These are phyloP conservation scores for Malassezia caprae DNA, from an alignment of 1,284 basidiomycete species.

Conservation along the genomic window DNA sequence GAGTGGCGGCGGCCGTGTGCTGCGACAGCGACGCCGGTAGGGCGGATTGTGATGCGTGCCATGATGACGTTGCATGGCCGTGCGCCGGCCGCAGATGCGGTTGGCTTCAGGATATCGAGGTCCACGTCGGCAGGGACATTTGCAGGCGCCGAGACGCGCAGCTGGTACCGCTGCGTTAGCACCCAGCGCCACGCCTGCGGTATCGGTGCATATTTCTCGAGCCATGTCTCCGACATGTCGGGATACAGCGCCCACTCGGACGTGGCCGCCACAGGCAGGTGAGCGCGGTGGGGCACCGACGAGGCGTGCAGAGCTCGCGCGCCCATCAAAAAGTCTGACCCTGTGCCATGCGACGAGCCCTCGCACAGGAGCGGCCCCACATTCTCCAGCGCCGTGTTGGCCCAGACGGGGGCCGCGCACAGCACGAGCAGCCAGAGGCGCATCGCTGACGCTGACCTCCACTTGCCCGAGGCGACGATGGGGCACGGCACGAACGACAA, in stretches of 20 bases:
- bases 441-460: not conserved
- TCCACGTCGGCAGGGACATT: conserved; percentile 4
- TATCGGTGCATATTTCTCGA: not conserved
- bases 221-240: not conserved
- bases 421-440: not conserved
- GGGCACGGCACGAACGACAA: conserved; percentile 41
- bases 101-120: conserved; percentile 6
- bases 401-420: not conserved
- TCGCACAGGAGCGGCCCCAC: conserved; percentile 8
- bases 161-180: conserved; percentile 12
- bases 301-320: conserved; percentile 4
- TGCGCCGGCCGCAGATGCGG: not conserved
- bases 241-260: conserved; percentile 4
- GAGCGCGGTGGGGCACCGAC: conserved; percentile 1
- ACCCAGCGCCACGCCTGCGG: not conserved
- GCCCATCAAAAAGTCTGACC: too few relatives aligned
- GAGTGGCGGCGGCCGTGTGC: not conserved
- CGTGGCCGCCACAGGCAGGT: not conserved
- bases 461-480: conserved; percentile 17
- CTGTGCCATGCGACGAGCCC: not conserved
- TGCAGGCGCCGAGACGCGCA: conserved; percentile 12
- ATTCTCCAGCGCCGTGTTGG: conserved; percentile 11
- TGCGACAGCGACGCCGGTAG: not conserved
- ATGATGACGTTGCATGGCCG: conserved; percentile 5
- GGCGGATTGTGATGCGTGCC: not conserved